These are phyloP conservation scores for Omphalea diandra DNA, from an alignment of 441 rosid genomes.

Conservation along the genomic window DNA sequence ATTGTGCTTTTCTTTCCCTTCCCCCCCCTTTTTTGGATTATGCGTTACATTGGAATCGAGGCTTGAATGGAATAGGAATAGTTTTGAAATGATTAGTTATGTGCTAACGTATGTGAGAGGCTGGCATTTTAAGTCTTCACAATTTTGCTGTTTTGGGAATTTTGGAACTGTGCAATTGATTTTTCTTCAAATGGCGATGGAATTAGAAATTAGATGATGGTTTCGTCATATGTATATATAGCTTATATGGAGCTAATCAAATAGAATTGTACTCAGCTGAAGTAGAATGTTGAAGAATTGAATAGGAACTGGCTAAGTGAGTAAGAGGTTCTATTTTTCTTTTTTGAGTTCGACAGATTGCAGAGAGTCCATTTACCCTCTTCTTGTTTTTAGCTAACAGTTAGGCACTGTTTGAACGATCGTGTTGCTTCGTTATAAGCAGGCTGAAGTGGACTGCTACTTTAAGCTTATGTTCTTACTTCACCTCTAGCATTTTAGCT, in stretches of 20 bases:
- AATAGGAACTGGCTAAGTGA: not conserved
- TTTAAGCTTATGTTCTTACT: not conserved
- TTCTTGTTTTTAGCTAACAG: not conserved
- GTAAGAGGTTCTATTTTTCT: not conserved
- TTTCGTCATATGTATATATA: not conserved
- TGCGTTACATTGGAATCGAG: not conserved
- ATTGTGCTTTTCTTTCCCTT: slow-evolving; percentile 19
- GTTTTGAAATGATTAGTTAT: not conserved
- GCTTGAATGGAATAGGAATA: not conserved
- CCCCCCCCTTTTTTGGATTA: too few relatives aligned
- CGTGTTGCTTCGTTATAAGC: not conserved
- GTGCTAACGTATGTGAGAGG: not conserved
- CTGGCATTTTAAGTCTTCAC: not conserved
- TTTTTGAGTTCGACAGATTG: too few relatives aligned
- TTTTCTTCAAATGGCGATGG: not conserved
- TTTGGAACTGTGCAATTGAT: not conserved
- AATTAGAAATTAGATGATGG: not conserved
- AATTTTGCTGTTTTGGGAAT: slow-evolving; percentile 2
- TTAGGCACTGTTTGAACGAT: slow-evolving; percentile 1
- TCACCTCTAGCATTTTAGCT: not conserved
- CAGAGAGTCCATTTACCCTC: not conserved
- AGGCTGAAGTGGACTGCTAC: not conserved
- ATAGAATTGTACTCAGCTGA: not conserved
- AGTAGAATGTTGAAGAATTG: slow-evolving; percentile 11
- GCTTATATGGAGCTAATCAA: not conserved